Percentiles rank a stretch among this genome's conserved stretches.
Evolutionary conservation across 2,329 filamentous ascomycete species (phyloP).

Genomic region (Pseudogymnoascus verrucosus): DNA sequence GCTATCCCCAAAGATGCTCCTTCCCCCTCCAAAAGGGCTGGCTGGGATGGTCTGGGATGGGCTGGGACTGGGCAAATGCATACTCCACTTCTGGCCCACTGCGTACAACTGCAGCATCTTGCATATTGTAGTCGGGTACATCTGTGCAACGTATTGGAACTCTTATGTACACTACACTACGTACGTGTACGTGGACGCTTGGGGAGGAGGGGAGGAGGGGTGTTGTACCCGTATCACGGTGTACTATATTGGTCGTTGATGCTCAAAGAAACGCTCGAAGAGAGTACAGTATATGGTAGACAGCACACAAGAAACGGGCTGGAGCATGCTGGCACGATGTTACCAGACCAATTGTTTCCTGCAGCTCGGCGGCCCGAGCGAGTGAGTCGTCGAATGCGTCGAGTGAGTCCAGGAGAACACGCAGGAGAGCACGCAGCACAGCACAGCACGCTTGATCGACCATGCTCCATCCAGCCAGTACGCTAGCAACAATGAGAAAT

Average conservation of each 20-base stretch:
- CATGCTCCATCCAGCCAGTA: not conserved
- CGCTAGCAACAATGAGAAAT: not conserved
- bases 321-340: not conserved
- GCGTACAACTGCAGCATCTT: not conserved
- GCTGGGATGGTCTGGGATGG: not conserved
- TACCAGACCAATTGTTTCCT: not conserved
- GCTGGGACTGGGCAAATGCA: not conserved
- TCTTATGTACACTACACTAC: not conserved
- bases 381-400: not conserved
- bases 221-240: not conserved
- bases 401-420: not conserved
- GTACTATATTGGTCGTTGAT: not conserved
- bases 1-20: not conserved
- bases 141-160: not conserved
- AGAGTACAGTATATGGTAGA: not conserved
- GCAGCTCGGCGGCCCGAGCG: not conserved
- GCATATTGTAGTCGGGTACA: not conserved
- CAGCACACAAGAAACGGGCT: not conserved
- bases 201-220: not conserved
- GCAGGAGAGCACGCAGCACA: not conserved
- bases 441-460: not conserved
- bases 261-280: not conserved
- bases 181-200: not conserved
- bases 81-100: not conserved
- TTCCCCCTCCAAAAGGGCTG: not conserved